These are phyloP conservation scores for Penicillium psychrofluorescens DNA, from an alignment of 495 filamentous ascomycete genomes.

Conservation along the genomic window DNA sequence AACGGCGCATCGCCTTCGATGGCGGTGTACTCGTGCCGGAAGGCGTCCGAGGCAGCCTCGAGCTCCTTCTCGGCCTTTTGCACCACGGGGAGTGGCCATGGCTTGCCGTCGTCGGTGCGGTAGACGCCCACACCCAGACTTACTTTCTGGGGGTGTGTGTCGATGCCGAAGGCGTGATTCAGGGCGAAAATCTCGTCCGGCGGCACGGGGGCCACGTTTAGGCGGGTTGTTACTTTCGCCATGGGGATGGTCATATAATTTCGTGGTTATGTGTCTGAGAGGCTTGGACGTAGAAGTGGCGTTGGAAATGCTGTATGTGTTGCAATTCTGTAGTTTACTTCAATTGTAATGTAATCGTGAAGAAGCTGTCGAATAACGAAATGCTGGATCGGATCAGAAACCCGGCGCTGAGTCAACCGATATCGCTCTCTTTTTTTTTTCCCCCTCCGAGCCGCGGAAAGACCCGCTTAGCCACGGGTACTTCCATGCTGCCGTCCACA, in stretches of 20 bases:
- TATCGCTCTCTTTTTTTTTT: conserved; percentile 15
- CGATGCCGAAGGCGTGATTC: conserved; percentile 34
- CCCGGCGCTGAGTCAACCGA: conserved; percentile 23
- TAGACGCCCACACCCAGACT: conserved; percentile 43
- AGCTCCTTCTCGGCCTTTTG: conserved; percentile 36
- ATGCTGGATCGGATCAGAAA: too few relatives aligned
- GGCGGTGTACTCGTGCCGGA: conserved; percentile 41
- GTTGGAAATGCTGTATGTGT: too few relatives aligned
- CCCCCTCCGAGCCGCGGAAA: conserved; percentile 22
- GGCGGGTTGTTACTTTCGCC: conserved; percentile 24
- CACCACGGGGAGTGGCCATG: conserved; percentile 44
- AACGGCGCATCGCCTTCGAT: conserved; percentile 41
- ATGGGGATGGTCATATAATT: conserved; percentile 12
- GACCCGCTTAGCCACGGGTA: conserved; percentile 18
- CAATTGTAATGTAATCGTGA: conserved; percentile 1
- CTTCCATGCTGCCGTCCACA: too few relatives aligned
- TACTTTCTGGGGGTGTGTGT: conserved; percentile 39
- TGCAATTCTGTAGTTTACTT: background rate
- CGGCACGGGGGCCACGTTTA: conserved; percentile 31
- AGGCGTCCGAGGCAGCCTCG: conserved; percentile 27
- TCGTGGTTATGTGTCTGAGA: too few relatives aligned
- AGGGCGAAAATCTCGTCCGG: conserved; percentile 44
- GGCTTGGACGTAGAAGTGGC: too few relatives aligned
- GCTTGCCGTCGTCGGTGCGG: conserved; percentile 46
- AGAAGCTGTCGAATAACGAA: background rate